Evolutionary conservation across 768 basidiomycete genomes (phyloP).

Genomic region (Termitomyces sp.): DNA sequence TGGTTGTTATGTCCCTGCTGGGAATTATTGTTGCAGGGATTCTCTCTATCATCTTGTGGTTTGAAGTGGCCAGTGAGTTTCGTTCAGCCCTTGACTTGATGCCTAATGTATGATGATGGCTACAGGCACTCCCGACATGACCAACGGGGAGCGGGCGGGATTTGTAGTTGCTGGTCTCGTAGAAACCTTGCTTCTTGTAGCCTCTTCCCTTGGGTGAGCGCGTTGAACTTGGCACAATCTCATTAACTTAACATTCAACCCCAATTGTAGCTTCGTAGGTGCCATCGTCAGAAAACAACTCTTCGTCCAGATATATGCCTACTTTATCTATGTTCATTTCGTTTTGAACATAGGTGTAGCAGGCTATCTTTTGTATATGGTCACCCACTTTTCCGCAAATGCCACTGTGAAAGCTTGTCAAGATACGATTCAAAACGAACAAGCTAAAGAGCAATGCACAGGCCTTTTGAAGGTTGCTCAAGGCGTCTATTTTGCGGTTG

Average conservation of each 20-base stretch:
- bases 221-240: neutral
- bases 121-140: slow-evolving; percentile 32
- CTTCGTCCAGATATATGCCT: slow-evolving; percentile 53
- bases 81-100: neutral
- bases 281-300: slow-evolving; percentile 57
- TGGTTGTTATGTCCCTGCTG: slow-evolving; percentile 49
- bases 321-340: slow-evolving; percentile 56
- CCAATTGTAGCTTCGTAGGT: slow-evolving; percentile 50
- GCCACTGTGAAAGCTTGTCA: slow-evolving; percentile 44
- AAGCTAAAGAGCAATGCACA: slow-evolving; percentile 41
- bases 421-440: slow-evolving; percentile 33
- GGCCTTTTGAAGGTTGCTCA: slow-evolving; percentile 37
- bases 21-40: slow-evolving; percentile 52
- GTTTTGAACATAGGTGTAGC: slow-evolving; percentile 50
- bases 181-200: slow-evolving; percentile 49
- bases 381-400: slow-evolving; percentile 41
- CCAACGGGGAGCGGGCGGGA: slow-evolving; percentile 28
- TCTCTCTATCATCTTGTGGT: slow-evolving; percentile 56
- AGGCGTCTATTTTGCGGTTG: slow-evolving; percentile 43
- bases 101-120: neutral
- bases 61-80: slow-evolving; percentile 53
- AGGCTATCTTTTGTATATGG: slow-evolving; percentile 45
- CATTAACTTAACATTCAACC: neutral
- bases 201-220: slow-evolving; percentile 52
- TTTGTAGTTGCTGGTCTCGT: slow-evolving; percentile 51